A percentile compares a stretch with the other conserved stretches of the same genome.
These are phyloP conservation scores for Fimicolochytrium jonesii DNA, from an alignment of 192 early-diverging fungal genomes.

Conservation along the genomic window DNA sequence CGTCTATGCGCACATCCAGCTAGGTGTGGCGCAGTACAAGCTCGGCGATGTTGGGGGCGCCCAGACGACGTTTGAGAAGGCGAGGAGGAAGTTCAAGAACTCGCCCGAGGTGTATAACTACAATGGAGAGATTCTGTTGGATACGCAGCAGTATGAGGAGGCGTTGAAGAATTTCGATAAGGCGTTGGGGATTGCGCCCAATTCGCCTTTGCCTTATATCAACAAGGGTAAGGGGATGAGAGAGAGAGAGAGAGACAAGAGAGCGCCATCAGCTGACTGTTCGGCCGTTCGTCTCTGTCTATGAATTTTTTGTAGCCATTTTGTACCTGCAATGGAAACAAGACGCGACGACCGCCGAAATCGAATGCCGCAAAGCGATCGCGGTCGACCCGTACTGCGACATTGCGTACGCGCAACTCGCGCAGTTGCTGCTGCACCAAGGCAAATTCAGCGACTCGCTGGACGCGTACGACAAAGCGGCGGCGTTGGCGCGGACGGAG, in stretches of 20 bases:
- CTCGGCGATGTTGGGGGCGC: slow-evolving; percentile 70
- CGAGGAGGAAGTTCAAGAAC: slow-evolving; percentile 69
- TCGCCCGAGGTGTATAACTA: slow-evolving; percentile 94
- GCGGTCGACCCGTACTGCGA: slow-evolving; percentile 95
- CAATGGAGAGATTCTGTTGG: slow-evolving; percentile 90
- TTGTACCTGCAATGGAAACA: slow-evolving; percentile 67
- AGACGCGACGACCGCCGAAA: slow-evolving; percentile 70
- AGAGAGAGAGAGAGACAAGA: too few species aligned
- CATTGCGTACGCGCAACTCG: slow-evolving; percentile 84
- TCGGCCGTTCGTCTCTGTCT: too few species aligned
- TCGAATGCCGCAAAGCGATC: slow-evolving; percentile 71
- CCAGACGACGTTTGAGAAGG: slow-evolving; percentile 74
- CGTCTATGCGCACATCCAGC: slow-evolving; percentile 91
- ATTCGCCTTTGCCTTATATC: slow-evolving; percentile 94
- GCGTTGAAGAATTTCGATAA: slow-evolving; percentile 81
- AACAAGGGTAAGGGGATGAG: slow-evolving; percentile 82
- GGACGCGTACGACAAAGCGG: slow-evolving; percentile 73
- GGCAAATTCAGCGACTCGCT: slow-evolving; percentile 85
- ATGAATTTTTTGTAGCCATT: slow-evolving; percentile 42
- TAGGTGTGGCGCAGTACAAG: slow-evolving; percentile 94
- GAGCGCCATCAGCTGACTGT: too few species aligned
- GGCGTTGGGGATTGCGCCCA: slow-evolving; percentile 73
- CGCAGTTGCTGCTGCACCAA: slow-evolving; percentile 52
- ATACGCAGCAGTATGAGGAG: slow-evolving; percentile 77
- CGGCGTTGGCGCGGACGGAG: slow-evolving; percentile 79